Conservation (phyloP, 805 yeast species). For the Dipodascopsis uninucleata region DNA sequence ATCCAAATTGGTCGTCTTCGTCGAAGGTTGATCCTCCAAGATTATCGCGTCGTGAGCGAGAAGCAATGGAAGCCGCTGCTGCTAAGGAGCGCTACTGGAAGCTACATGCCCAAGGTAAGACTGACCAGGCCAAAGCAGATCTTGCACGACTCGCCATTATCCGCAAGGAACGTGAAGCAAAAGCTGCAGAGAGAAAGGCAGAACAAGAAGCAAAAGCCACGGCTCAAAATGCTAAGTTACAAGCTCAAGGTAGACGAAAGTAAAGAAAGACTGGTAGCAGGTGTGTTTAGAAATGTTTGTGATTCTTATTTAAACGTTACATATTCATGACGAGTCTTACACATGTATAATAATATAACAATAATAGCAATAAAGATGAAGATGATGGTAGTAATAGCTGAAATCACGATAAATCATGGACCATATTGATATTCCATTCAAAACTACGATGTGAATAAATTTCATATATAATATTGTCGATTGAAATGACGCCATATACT, state of each 20-base stretch:
- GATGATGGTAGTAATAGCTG: no score
- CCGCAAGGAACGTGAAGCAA: slow-evolving; percentile 25
- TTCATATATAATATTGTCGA: no score
- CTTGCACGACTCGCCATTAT: slow-evolving; percentile 50
- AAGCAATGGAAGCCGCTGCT: slow-evolving; percentile 27
- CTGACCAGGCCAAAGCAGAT: slow-evolving; percentile 60
- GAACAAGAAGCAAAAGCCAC: slow-evolving; percentile 24
- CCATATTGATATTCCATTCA: no score
- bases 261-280: no score
- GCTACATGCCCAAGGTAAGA: slow-evolving; percentile 31
- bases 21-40: slow-evolving; percentile 7
- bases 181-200: slow-evolving; percentile 23
- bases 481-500: no score
- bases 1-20: slow-evolving; percentile 15
- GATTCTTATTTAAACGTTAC: no score
- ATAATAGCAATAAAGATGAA: no score
- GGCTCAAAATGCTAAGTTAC: slow-evolving; percentile 13
- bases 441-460: no score
- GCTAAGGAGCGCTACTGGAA: slow-evolving; percentile 27
- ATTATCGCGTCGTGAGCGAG: slow-evolving; percentile 25
- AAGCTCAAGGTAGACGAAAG: slow-evolving; percentile 4
- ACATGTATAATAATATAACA: slow-evolving; percentile 17
- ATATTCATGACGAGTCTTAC: no score
- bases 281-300: no score
- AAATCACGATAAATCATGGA: no score